phyloP scores from a whole-genome alignment of 2,329 filamentous ascomycete species.

The Alternaria novae-zelandiae region DNA sequence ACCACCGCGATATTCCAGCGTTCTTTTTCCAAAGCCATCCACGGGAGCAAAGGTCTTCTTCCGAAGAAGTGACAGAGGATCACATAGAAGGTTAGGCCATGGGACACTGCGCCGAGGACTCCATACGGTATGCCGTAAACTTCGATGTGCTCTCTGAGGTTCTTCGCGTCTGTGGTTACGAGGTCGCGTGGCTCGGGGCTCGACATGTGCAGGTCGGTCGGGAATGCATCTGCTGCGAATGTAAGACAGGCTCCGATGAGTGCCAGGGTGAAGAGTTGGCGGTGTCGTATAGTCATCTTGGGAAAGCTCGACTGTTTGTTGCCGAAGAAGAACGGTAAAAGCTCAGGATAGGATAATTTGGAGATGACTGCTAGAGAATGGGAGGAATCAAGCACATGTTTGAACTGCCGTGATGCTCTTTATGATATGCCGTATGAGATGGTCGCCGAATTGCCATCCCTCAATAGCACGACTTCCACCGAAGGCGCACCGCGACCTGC shows the following conservation, averaged over 20 bases:
- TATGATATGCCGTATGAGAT: not conserved
- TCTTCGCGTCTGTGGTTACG: slow-evolving; percentile 1
- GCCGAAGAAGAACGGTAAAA: no score
- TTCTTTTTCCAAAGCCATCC: not conserved
- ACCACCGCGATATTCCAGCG: not conserved
- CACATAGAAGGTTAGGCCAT: slow-evolving; percentile 8
- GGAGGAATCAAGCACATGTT: not conserved
- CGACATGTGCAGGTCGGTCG: not conserved
- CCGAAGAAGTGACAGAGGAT: slow-evolving; percentile 7
- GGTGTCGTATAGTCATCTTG: not conserved
- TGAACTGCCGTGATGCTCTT: not conserved
- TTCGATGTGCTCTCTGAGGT: slow-evolving; percentile 4
- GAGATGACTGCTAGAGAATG: not conserved
- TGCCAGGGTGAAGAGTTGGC: not conserved
- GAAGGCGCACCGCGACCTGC: not conserved
- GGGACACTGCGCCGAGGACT: slow-evolving; percentile 4
- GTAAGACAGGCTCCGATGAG: not conserved
- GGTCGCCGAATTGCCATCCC: not conserved
- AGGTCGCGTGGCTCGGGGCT: not conserved
- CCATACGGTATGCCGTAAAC: slow-evolving; percentile 10
- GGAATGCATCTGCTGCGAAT: not conserved
- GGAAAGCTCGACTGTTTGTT: no score
- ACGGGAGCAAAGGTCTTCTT: slow-evolving; percentile 1
- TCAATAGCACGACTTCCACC: not conserved
- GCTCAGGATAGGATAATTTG: not conserved